Evolutionary conservation across 1,284 basidiomycete species (phyloP).

Genomic region (Cerioporus squamosus): DNA sequence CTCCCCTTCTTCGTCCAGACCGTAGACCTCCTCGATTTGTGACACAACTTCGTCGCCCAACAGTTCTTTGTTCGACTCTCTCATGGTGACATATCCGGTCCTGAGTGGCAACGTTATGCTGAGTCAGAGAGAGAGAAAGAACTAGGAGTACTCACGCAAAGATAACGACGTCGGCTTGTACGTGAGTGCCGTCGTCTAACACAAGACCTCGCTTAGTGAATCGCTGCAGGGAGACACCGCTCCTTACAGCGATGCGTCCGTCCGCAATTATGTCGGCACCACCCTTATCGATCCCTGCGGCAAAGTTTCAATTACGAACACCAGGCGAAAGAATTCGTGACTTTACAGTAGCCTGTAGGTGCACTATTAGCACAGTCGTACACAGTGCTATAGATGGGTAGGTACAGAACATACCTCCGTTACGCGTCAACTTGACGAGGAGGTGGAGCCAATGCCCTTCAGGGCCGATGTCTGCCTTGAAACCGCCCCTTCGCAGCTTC

Average conservation of each 20-base stretch:
- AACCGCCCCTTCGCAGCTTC: conserved; percentile 59
- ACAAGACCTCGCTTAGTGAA: conserved; percentile 57
- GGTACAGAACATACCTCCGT: conserved; percentile 7
- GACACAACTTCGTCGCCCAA: conserved; percentile 52
- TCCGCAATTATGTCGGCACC: conserved; percentile 55
- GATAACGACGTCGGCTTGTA: conserved; percentile 69
- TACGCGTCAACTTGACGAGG: conserved; percentile 36
- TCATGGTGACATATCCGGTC: conserved; percentile 42
- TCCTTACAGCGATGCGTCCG: conserved; percentile 76
- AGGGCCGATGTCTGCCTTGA: conserved; percentile 56
- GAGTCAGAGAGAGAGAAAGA: conserved; percentile 31
- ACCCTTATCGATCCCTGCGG: conserved; percentile 42
- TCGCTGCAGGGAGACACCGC: conserved; percentile 53
- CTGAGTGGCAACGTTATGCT: conserved; percentile 12
- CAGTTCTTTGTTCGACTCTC: conserved; percentile 44
- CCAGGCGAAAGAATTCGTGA: too few relatives aligned
- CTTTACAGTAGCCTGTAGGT: too few relatives aligned
- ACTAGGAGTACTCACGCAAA: conserved; percentile 44
- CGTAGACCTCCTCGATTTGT: conserved; percentile 53
- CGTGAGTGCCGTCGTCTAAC: conserved; percentile 65
- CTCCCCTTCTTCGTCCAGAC: conserved; percentile 61
- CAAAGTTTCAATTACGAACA: too few relatives aligned
- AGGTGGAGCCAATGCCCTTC: conserved; percentile 55
- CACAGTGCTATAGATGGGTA: too few relatives aligned
- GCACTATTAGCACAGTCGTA: too few relatives aligned